These are phyloP conservation scores for Lipomyces anomalus DNA, from an alignment of 805 yeast species.

Conservation along the genomic window DNA sequence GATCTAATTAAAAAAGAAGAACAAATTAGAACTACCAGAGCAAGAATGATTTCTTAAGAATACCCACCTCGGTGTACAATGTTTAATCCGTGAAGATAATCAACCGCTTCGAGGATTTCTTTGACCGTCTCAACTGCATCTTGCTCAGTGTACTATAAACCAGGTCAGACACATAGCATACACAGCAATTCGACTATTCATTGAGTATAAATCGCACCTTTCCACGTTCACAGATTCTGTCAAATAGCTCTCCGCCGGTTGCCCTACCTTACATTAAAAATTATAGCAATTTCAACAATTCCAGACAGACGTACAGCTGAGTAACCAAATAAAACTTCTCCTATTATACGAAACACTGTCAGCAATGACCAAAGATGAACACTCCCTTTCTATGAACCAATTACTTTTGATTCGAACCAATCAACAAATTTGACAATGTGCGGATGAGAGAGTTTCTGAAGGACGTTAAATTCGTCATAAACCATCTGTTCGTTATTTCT, in stretches of 20 bases:
- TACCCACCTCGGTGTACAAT: constrained; percentile 66
- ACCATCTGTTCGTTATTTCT: constrained; percentile 73
- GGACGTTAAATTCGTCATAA: constrained; percentile 66
- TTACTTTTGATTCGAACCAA: constrained; percentile 76
- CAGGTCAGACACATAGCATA: not conserved
- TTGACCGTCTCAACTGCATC: constrained; percentile 74
- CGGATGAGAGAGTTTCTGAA: constrained; percentile 67
- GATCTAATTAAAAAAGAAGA: constrained; percentile 39
- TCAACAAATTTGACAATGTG: constrained; percentile 86
- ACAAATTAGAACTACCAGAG: not conserved
- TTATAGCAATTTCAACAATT: not conserved
- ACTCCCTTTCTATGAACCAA: not conserved
- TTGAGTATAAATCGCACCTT: constrained; percentile 6
- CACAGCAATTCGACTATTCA: not conserved
- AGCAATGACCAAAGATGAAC: not conserved
- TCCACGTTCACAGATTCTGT: constrained; percentile 73
- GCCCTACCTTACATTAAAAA: constrained; percentile 40
- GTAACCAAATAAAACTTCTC: constrained; percentile 92
- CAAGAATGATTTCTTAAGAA: not conserved
- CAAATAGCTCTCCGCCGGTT: constrained; percentile 93
- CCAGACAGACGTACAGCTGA: constrained; percentile 43
- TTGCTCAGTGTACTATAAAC: constrained; percentile 64
- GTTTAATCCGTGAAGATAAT: constrained; percentile 66
- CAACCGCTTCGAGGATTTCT: constrained; percentile 72
- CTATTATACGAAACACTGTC: constrained; percentile 6